Conservation (phyloP, 805 yeast genomes). For the Teunomyces barrocoloradensis region DNA sequence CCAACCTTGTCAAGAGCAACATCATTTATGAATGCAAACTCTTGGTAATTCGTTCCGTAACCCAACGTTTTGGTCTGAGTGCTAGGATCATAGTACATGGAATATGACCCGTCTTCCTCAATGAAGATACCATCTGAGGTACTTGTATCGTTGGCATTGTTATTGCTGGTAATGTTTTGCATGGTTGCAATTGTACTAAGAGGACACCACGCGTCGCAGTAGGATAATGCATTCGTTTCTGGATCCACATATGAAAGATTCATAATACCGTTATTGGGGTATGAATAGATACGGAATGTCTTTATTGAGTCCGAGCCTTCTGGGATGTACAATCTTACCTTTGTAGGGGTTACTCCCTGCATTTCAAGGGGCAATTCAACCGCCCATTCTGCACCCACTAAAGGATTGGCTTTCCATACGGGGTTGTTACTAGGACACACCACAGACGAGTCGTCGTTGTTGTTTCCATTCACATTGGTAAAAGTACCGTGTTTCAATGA, state of each 20-base stretch:
- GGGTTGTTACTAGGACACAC: slow-evolving; percentile 56
- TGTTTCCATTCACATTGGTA: slow-evolving; percentile 42
- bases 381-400: slow-evolving; percentile 62
- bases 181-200: slow-evolving; percentile 45
- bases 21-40: slow-evolving; percentile 74
- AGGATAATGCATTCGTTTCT: slow-evolving; percentile 46
- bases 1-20: slow-evolving; percentile 60
- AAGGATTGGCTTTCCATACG: slow-evolving; percentile 53
- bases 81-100: slow-evolving; percentile 33
- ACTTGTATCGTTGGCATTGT: slow-evolving; percentile 20
- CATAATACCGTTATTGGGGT: slow-evolving; percentile 87
- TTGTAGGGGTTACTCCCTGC: slow-evolving; percentile 59
- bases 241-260: slow-evolving; percentile 86
- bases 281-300: slow-evolving; percentile 67
- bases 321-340: slow-evolving; percentile 70
- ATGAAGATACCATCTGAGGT: slow-evolving; percentile 23
- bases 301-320: slow-evolving; percentile 48
- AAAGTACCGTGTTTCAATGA: slow-evolving; percentile 57
- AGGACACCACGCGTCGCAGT: slow-evolving; percentile 92
- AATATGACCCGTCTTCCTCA: slow-evolving; percentile 33
- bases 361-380: slow-evolving; percentile 53
- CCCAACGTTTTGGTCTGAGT: slow-evolving; percentile 36
- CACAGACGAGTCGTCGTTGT: slow-evolving; percentile 24
- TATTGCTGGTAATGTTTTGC: slow-evolving; percentile 20
- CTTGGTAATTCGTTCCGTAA: slow-evolving; percentile 60